These are phyloP conservation scores for Eutypella sp. DNA, from an alignment of 2,329 filamentous ascomycete species.

Conservation along the genomic window DNA sequence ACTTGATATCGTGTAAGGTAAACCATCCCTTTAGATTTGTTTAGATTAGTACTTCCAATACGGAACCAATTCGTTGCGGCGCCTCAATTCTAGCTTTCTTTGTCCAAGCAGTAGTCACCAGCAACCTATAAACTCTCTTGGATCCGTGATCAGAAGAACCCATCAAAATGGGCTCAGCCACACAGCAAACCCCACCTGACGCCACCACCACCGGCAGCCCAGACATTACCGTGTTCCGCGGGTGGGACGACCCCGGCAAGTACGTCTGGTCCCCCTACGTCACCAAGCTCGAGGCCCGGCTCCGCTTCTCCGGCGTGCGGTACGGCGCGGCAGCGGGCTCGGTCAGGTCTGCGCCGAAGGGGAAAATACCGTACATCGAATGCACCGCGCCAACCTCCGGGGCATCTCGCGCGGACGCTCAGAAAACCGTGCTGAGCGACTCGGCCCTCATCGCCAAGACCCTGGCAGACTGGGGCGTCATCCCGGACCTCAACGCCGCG, in stretches of 20 bases:
- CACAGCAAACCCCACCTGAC: not conserved
- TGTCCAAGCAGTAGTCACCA: too few relatives aligned
- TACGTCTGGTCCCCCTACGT: conserved; percentile 60
- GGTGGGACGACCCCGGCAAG: conserved; percentile 33
- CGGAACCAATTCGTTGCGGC: too few relatives aligned
- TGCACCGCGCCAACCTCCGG: conserved; percentile 11
- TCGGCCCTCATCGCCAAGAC: conserved; percentile 48
- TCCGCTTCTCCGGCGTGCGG: conserved; percentile 45
- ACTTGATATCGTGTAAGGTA: too few relatives aligned
- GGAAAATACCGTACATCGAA: conserved; percentile 57
- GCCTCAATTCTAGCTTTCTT: too few relatives aligned
- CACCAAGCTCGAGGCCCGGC: conserved; percentile 56
- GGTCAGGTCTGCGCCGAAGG: conserved; percentile 40
- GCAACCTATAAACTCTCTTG: not conserved
- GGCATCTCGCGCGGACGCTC: conserved; percentile 2
- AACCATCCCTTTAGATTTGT: too few relatives aligned
- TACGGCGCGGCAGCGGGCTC: conserved; percentile 45
- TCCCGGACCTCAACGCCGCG: conserved; percentile 44
- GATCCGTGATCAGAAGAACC: not conserved
- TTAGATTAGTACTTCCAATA: too few relatives aligned
- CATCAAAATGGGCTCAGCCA: not conserved
- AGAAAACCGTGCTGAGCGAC: conserved; percentile 37
- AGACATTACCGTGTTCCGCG: conserved; percentile 43
- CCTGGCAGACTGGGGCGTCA: conserved; percentile 34
- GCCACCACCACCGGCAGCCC: not conserved